Evolutionary conservation across 2,329 filamentous ascomycete species (phyloP), one percentile per base, ranked within the genome.

Genomic region (Fusarium scirpi): DNA sequence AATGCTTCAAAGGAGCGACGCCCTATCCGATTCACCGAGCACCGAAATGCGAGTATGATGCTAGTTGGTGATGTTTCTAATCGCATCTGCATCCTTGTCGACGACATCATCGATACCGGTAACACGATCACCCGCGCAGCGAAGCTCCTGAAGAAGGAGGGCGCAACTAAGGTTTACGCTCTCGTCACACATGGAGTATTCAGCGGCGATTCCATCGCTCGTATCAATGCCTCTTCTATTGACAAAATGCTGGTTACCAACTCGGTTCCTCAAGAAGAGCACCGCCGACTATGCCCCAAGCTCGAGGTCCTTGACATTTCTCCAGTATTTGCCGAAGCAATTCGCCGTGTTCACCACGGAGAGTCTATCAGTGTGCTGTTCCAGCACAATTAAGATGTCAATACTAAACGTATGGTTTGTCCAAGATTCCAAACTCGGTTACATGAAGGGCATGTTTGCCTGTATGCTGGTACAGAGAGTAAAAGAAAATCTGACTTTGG

Each of bases 341-440:
- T 98, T 74, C 92, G 96, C 69, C 90, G 96, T 69, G 95, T 98
- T 63, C 96, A 99, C 82, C 94, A 98, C 80, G 96, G 96, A 76
- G 96, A 99, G 84, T 97, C 94, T 77, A 97, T 99, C 82, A 97
- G 94, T 79, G 93, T 96, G 66, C 87, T 99, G 54, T 99, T 99
- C 70, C 79, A 82, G 73, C 79, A 80, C 71, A 76, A 74, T 60
- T 75, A 63, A 67, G 47, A 29, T 58, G 43, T 44, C 27, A 51
- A 34, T 45, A 46, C 47, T 18, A 46, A 54, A 62, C 34, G 60
- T 38, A 60, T 49, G 55, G 65, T 63, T 67, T 69, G 65, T 65
- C 64, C 59, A 44, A 55, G 41, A 55, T 49, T 40, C 48, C 59
- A 43, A 58, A 44, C 49, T 53, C 62, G 38, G 67, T 45, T 62